Evolutionary conservation across 148 eudicot genomes (phyloP).

Genomic region (Drosera capensis): DNA sequence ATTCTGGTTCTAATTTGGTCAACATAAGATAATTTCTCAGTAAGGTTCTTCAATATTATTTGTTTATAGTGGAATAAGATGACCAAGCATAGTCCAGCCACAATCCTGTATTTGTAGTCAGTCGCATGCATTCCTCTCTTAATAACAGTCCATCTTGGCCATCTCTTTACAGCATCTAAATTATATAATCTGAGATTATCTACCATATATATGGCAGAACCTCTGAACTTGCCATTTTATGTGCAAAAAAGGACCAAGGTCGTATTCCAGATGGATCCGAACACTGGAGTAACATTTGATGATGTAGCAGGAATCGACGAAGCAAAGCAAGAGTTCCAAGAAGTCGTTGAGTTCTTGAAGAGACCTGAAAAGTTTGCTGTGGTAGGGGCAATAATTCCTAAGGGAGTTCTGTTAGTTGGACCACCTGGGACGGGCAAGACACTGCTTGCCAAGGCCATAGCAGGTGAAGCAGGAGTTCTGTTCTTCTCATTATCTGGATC

Average conservation of each 20-base stretch:
- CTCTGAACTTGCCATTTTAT: too few relatives aligned
- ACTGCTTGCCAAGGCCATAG: constrained; percentile 68
- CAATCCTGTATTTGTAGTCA: too few relatives aligned
- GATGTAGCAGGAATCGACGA: constrained; percentile 90
- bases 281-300: constrained; percentile 75
- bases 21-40: too few relatives aligned
- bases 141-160: too few relatives aligned
- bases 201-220: too few relatives aligned
- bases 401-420: constrained; percentile 62
- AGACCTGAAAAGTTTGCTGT: constrained; percentile 61
- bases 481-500: constrained; percentile 76
- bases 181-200: too few relatives aligned
- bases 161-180: too few relatives aligned
- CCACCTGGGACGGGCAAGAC: constrained; percentile 88
- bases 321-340: constrained; percentile 80
- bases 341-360: constrained; percentile 61
- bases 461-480: constrained; percentile 77
- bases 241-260: constrained; percentile 66
- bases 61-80: too few relatives aligned
- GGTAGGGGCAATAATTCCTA: constrained; percentile 69
- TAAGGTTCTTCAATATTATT: too few relatives aligned
- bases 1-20: too few relatives aligned
- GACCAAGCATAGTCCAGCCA: too few relatives aligned
- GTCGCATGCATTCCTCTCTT: too few relatives aligned
- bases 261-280: constrained; percentile 79